A percentile compares a stretch with the other conserved stretches of the same genome.
Evolutionary conservation across 2,329 filamentous ascomycete genomes (phyloP).

Genomic region (Xylariales sp.): DNA sequence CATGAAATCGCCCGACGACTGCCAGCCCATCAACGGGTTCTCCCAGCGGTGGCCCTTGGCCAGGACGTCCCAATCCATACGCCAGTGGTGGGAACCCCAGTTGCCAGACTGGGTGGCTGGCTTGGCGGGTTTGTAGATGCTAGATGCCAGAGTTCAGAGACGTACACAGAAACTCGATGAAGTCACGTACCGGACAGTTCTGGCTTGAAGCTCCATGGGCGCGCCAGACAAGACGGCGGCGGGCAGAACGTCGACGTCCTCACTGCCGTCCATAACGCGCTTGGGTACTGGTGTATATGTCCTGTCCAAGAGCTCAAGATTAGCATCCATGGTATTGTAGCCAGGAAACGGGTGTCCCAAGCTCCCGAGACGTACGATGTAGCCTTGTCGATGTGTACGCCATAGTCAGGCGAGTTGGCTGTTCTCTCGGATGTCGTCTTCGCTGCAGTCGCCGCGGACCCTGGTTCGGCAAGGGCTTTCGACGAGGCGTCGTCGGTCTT

Average conservation of each 20-base stretch:
- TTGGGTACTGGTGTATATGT: slow-evolving; percentile 88
- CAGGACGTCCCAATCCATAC: slow-evolving; percentile 97
- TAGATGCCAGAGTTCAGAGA: slow-evolving; percentile 33
- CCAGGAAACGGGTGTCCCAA: too few species aligned
- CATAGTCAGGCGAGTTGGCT: slow-evolving; percentile 75
- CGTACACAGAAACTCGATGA: neutral
- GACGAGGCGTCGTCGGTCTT: slow-evolving; percentile 30
- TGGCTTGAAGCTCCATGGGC: slow-evolving; percentile 86
- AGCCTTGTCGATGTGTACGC: slow-evolving; percentile 75
- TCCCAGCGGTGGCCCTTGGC: slow-evolving; percentile 95
- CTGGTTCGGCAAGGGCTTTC: slow-evolving; percentile 36
- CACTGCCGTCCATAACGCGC: slow-evolving; percentile 84
- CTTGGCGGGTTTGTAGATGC: slow-evolving; percentile 89
- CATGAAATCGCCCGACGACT: slow-evolving; percentile 91
- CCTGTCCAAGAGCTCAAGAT: slow-evolving; percentile 39
- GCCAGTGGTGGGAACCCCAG: slow-evolving; percentile 82
- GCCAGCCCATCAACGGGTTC: slow-evolving; percentile 98
- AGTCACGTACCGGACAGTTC: slow-evolving; percentile 75
- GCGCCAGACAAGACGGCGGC: slow-evolving; percentile 88
- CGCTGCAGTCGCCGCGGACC: slow-evolving; percentile 24
- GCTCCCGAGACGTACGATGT: slow-evolving; percentile 72
- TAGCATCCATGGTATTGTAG: neutral
- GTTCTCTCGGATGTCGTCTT: slow-evolving; percentile 29
- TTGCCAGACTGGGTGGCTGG: slow-evolving; percentile 93
- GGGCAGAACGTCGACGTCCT: slow-evolving; percentile 67